phyloP scores from a whole-genome alignment of 2,329 filamentous ascomycete species.

The Xylaria sp. region DNA sequence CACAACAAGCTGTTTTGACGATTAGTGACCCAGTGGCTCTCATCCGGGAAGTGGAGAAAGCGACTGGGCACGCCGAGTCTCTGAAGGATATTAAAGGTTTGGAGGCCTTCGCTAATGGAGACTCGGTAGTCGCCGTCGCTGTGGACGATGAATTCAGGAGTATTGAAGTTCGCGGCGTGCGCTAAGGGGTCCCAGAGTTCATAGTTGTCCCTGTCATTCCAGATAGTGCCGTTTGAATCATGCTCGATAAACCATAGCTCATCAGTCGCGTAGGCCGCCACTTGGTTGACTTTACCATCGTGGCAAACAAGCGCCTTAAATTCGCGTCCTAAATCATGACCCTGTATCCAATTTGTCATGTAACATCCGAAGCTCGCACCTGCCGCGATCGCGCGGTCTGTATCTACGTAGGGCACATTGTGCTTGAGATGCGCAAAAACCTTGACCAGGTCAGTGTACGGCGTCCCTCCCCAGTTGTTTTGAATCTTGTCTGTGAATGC shows the following conservation, averaged over 20 bases:
- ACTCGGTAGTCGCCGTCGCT: constrained; percentile 34
- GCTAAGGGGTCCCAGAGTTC: constrained; percentile 31
- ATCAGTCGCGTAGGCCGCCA: constrained; percentile 27
- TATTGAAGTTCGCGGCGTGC: constrained; percentile 27
- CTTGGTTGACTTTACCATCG: constrained; percentile 30
- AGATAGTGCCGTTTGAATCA: constrained; percentile 31
- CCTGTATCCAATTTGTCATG: constrained; percentile 36
- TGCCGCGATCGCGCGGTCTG: constrained; percentile 32
- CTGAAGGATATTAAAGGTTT: constrained; percentile 34
- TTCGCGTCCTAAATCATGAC: constrained; percentile 31
- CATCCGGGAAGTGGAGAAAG: constrained; percentile 35
- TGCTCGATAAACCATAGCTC: constrained; percentile 35
- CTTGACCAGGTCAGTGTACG: constrained; percentile 31
- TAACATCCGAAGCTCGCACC: constrained; percentile 32
- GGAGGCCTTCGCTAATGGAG: constrained; percentile 26
- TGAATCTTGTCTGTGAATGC: constrained; percentile 35
- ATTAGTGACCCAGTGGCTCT: constrained; percentile 28
- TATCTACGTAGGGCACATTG: constrained; percentile 33
- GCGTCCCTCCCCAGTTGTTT: constrained; percentile 35
- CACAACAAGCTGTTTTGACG: constrained; percentile 29
- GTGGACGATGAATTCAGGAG: constrained; percentile 32
- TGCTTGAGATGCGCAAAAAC: constrained; percentile 33
- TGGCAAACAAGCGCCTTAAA: constrained; percentile 34
- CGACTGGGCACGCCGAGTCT: constrained; percentile 31
- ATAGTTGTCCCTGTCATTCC: constrained; percentile 29